Evolutionary conservation across 345 rosid genomes (phyloP), one percentile per base, ranked within the genome.

Genomic region (Jatropha curcas): DNA sequence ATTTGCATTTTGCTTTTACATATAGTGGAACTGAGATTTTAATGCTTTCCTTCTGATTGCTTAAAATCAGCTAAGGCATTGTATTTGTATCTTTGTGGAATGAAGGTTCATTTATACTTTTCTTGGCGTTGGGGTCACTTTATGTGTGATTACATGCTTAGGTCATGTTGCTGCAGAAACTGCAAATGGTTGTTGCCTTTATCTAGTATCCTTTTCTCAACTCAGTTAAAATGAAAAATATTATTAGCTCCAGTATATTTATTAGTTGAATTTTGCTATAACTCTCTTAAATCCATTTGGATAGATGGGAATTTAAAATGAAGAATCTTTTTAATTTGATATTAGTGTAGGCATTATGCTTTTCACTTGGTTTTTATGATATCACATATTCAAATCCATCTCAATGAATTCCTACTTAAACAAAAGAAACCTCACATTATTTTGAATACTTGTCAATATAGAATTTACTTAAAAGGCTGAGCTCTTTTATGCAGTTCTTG

Each of bases 111-210:
- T 92, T 61, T 92, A 86, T 85, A 60, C 88, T 37, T 82, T 87
- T 79, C 90, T 95, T 77, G 88, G 90, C 60, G 83, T 86, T 43
- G 97, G 98, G 19, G 76, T 86, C 25, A 33, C 77, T 80, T 79
- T 95, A 63, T 88, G 96, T 79, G 73, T 87, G 64, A 81, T 92
- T 79, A 85, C 97, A 74, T 87, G 93, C 78, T 77, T 81, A 13
- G 98, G 98, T 19, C 99, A 95, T 78, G 80, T 89, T 76, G 96
- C 93, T 74, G 94, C 97, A 50, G 94, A 86, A 76, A 95, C 97
- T 71, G 88, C 84, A 24, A 87, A 88, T 74, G 90, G 93, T 62
- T 91, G 91, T 77, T 95, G 96, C 85, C 93, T 95, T 80, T 95
- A 84, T 84, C 69, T 88, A 65, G 97, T 95, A 92, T 80, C 77